Evolutionary conservation across 2,329 filamentous ascomycete genomes (phyloP), one percentile per base, ranked within the genome.

Genomic region (Verticillium klebahnii): DNA sequence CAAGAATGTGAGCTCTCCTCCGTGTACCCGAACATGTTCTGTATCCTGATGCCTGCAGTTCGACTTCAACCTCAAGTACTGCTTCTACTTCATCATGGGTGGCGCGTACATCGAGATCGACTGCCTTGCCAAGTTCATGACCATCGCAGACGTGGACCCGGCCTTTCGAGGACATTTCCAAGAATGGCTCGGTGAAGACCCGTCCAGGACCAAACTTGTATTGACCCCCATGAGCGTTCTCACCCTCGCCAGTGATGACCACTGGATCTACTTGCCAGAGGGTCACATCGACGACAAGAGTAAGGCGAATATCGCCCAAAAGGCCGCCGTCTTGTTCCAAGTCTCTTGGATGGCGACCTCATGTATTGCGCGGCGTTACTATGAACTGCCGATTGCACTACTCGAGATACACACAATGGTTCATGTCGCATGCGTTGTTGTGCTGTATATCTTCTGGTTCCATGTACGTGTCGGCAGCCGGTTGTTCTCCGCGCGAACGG

Each of bases 331-430:
- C 1, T 66, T 73, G 25, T 59, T 75, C 2, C 77, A 80, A 60
- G 73, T 74, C 0, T 62, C 60, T 4, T 80, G 76, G 75, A 76
- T 80, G 67, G 57, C 72, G 0, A 54, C 74, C 0, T 73, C 79
- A 61, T 71, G 68, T 56, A 65, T 76, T 8, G 71, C 69, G 14
- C 70, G 77, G 1, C 65, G 68, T 2, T 62, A 63, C 0, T 65
- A 73, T 17, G 65, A 69, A 2, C 65, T 80, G 0, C 74, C 77
- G 0, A 52, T 79, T 0, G 72, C 70, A 1, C 68, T 78, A 3
- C 64, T 79, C 2, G 75, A 79, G 56, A 57, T 78, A 1, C 70
- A 73, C 58, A 73, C 71, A 1, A 58, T 73, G 32, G 68, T 68
- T 0, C 73, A 76, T 62, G 69, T 74, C 0, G 39, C 67, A 0